Conservation (phyloP, 176 grass and related monocot genomes). For the Guadua angustifolia region DNA sequence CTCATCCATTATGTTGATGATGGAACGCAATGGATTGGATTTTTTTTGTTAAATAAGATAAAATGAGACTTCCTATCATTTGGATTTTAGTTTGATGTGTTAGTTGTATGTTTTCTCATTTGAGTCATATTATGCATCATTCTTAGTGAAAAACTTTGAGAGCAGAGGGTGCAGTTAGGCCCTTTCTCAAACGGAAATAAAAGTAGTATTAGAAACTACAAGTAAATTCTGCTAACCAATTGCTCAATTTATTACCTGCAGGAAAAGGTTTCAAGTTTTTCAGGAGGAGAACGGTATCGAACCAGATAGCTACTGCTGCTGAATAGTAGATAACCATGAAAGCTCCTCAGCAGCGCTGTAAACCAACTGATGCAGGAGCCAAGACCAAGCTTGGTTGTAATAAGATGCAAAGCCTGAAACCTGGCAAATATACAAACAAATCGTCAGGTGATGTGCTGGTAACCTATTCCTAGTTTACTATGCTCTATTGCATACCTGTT, state of each 20-base stretch:
- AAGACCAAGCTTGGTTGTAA: constrained; percentile 47
- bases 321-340: constrained; percentile 52
- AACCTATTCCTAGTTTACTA: not conserved
- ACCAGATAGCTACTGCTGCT: constrained; percentile 14
- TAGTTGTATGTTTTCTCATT: not conserved
- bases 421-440: constrained; percentile 56
- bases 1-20: not conserved
- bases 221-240: constrained; percentile 21
- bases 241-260: constrained; percentile 21
- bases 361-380: constrained; percentile 48
- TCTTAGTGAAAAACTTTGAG: constrained; percentile 1
- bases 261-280: constrained; percentile 22
- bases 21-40: not conserved
- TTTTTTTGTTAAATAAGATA: not conserved
- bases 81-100: constrained; percentile 8
- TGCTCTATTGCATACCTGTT: not conserved
- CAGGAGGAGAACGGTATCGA: not conserved
- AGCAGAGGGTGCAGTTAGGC: not conserved
- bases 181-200: not conserved
- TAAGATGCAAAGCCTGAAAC: constrained; percentile 63
- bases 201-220: not conserved
- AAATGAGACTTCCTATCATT: not conserved
- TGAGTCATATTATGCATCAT: not conserved
- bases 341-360: constrained; percentile 44
- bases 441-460: constrained; percentile 59